Evolutionary conservation across 2,329 filamentous ascomycete genomes (phyloP).

Genomic region (Phaeophleospora eucalypticola): DNA sequence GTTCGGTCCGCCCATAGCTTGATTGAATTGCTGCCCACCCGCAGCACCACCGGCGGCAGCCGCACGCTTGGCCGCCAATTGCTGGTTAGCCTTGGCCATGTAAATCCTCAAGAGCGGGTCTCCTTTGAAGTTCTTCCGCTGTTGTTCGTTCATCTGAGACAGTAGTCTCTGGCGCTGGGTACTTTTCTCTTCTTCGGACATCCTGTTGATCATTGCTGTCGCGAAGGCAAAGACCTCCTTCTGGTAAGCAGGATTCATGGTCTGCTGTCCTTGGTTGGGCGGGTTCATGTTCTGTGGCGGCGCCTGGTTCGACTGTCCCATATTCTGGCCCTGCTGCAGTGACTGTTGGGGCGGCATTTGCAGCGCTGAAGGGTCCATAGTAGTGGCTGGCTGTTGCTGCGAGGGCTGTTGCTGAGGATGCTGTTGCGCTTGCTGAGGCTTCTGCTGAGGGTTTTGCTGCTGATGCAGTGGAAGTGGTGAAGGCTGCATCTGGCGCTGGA

Average conservation of each 20-base stretch:
- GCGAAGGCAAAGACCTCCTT: slow-evolving; percentile 20
- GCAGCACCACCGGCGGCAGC: slow-evolving; percentile 11
- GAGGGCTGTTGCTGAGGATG: slow-evolving; percentile 29
- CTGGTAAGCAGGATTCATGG: slow-evolving; percentile 8
- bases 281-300: slow-evolving; percentile 15
- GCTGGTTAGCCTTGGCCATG: slow-evolving; percentile 15
- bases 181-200: slow-evolving; percentile 25
- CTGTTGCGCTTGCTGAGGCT: slow-evolving; percentile 27
- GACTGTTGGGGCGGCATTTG: not conserved
- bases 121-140: slow-evolving; percentile 14
- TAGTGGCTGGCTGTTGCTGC: slow-evolving; percentile 12
- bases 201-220: slow-evolving; percentile 15
- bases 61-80: slow-evolving; percentile 1
- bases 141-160: slow-evolving; percentile 17
- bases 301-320: slow-evolving; percentile 13
- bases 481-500: slow-evolving; percentile 29
- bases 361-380: not conserved
- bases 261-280: slow-evolving; percentile 9
- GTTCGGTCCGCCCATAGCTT: slow-evolving; percentile 32
- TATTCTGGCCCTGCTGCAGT: slow-evolving; percentile 7
- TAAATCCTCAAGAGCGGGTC: slow-evolving; percentile 26
- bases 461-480: slow-evolving; percentile 23
- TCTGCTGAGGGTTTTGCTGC: slow-evolving; percentile 20
- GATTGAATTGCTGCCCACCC: slow-evolving; percentile 13
- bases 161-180: slow-evolving; percentile 22